Evolutionary conservation across 352 stramenopile species (phyloP), one percentile per base, ranked within the genome.

Genomic region (Globisporangium cystogenes): DNA sequence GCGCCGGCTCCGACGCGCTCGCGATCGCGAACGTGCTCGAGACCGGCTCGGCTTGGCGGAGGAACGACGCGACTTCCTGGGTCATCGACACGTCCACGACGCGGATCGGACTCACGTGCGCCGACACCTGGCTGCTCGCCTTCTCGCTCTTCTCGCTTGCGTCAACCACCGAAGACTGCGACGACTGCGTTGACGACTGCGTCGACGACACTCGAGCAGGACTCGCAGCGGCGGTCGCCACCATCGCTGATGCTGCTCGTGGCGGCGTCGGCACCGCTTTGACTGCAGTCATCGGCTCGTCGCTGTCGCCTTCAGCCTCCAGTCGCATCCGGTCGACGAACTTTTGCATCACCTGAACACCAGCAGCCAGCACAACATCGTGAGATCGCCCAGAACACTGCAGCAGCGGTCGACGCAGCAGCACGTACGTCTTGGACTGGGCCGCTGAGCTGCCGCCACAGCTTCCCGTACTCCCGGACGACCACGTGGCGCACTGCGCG

Each of bases 381-480:
- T 39, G 33, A 39, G 33, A 3, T 39, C 33, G 18, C 14, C 14
- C 11, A 3, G 5, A n/a, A n/a, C n/a, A n/a, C n/a, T 12, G 18
- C 33, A 11, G 14, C 12, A 39, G 33, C 11, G 11, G 29, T 18
- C 33, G 18, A 18, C 14, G 14, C 8, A n/a, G 31, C 33, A 39
- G 12, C 12, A 16, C 33, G 33, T 39, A 39, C 33, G 26, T 50
- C 45, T 35, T 67, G 65, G n/a, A 85, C 76, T 3, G 72, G 63
- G 3, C 72, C 75, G 33, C 61, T 82, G 6, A 88, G 51, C 16
- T 55, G 46, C 16, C 67, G 41, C 64, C 67, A 83, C 15, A 92
- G 52, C 12, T 67, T 59, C 11, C 70, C 64, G 35, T 76, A 88
- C 35, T 86, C 67, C 7, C 47, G 23, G 18, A 68, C 59, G 24